Evolutionary conservation across 106 monocot genomes (phyloP).

Genomic region (Dendrobium nobile): DNA sequence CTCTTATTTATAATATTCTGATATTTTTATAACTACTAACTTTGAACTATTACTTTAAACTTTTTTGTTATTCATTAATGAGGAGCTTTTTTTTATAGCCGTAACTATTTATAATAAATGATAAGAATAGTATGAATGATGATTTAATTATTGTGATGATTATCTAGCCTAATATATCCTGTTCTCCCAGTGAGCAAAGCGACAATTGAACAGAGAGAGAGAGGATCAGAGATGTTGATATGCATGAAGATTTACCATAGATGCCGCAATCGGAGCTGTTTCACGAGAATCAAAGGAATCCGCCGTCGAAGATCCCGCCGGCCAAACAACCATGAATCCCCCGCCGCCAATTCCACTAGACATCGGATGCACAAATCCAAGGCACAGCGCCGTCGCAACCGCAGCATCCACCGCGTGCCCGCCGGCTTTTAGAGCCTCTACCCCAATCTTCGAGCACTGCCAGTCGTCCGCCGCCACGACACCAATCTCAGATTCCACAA

Average conservation of each 20-base stretch:
- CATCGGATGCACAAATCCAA: conserved; percentile 67
- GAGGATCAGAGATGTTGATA: neutral
- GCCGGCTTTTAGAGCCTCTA: conserved; percentile 37
- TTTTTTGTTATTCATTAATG: too few relatives aligned
- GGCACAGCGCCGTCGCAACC: conserved; percentile 66
- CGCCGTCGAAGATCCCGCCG: conserved; percentile 15
- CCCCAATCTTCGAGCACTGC: conserved; percentile 75
- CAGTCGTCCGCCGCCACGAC: conserved; percentile 86
- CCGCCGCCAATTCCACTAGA: conserved; percentile 97
- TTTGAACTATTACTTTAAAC: too few relatives aligned
- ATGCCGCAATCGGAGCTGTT: conserved; percentile 62
- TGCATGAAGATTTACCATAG: conserved; percentile 20
- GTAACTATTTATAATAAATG: too few relatives aligned
- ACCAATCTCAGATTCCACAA: conserved; percentile 60
- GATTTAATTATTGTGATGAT: too few relatives aligned
- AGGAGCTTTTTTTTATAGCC: too few relatives aligned
- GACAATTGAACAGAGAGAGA: too few relatives aligned
- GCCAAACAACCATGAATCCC: conserved; percentile 57
- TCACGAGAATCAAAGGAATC: conserved; percentile 63
- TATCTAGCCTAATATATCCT: too few relatives aligned
- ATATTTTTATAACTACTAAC: too few relatives aligned
- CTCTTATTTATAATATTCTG: too few relatives aligned
- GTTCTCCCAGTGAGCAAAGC: too few relatives aligned
- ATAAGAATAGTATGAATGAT: too few relatives aligned
- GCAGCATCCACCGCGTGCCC: conserved; percentile 92